A percentile compares a stretch with the other conserved stretches of the same genome.
Evolutionary conservation across 2,329 filamentous ascomycete genomes (phyloP).

Genomic region (Fusarium coffeatum): DNA sequence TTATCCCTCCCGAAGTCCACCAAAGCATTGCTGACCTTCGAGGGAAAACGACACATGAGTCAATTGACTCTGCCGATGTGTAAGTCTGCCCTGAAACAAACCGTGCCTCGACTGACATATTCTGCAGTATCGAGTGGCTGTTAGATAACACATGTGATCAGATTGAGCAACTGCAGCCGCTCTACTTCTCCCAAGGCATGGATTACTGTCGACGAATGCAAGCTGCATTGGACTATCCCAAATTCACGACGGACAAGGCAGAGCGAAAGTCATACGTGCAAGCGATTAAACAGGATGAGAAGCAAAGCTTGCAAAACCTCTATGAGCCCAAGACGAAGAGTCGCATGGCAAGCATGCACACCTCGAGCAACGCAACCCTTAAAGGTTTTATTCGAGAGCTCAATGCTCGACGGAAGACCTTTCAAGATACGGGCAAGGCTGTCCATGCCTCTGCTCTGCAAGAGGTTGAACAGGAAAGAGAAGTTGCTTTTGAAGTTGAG

Average conservation of each 20-base stretch:
- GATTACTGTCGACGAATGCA: constrained; percentile 69
- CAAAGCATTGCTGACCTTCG: constrained; percentile 67
- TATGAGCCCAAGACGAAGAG: constrained; percentile 57
- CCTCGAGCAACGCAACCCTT: constrained; percentile 26
- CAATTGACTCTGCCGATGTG: constrained; percentile 41
- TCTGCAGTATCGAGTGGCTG: constrained; percentile 60
- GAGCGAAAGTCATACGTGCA: constrained; percentile 53
- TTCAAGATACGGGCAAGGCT: constrained; percentile 43
- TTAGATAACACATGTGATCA: constrained; percentile 70
- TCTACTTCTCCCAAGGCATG: constrained; percentile 69
- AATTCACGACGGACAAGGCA: constrained; percentile 54
- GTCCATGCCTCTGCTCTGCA: constrained; percentile 65
- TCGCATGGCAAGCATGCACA: constrained; percentile 16
- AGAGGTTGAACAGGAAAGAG: constrained; percentile 69
- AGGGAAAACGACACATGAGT: constrained; percentile 38
- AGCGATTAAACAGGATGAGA: constrained; percentile 60
- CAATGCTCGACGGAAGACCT: constrained; percentile 35
- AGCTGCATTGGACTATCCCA: constrained; percentile 56
- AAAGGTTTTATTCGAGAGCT: constrained; percentile 39
- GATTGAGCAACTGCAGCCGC: constrained; percentile 67
- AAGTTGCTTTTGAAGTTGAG: constrained; percentile 68
- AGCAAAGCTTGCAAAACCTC: constrained; percentile 67
- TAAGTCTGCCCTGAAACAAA: constrained; percentile 44
- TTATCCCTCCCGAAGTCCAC: constrained; percentile 69
- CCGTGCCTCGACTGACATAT: constrained; percentile 12